Evolutionary conservation across 257 asterid species (phyloP).

Genomic region (Hygrophila difformis): DNA sequence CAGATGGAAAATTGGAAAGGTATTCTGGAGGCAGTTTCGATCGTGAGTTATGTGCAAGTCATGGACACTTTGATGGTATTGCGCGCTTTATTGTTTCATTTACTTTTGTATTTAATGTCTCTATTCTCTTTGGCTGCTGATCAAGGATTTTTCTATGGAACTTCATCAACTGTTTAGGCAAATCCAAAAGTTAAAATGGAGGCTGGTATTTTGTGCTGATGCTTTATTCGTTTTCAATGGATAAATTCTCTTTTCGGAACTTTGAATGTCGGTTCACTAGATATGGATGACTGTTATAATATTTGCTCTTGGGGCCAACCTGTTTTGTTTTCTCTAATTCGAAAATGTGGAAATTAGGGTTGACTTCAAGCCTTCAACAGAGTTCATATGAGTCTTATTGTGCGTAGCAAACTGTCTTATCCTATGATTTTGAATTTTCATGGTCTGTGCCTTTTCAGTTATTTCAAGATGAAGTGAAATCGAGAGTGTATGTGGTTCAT

Average conservation of each 20-base stretch:
- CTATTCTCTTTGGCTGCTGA: neutral
- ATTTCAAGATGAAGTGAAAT: neutral
- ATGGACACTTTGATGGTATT: slow-evolving; percentile 15
- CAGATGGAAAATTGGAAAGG: slow-evolving; percentile 8
- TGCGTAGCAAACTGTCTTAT: neutral
- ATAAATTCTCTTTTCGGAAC: neutral
- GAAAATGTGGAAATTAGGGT: neutral
- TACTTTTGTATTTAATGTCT: neutral
- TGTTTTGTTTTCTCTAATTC: neutral
- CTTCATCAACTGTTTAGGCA: slow-evolving; percentile 23
- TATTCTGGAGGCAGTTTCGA: slow-evolving; percentile 10
- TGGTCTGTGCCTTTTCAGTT: neutral
- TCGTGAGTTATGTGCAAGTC: slow-evolving; percentile 2
- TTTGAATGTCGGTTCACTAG: neutral
- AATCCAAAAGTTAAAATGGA: slow-evolving; percentile 15
- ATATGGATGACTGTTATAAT: neutral
- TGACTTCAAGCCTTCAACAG: neutral
- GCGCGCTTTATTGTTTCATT: slow-evolving; percentile 4
- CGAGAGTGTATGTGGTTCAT: neutral
- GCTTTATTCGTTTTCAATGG: neutral
- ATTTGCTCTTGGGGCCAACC: neutral
- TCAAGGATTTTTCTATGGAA: neutral
- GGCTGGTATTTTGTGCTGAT: slow-evolving; percentile 28
- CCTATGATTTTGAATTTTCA: too few species aligned
- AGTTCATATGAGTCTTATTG: neutral